A percentile compares a stretch with the other conserved stretches of the same genome.
Conservation (phyloP, 495 filamentous ascomycete genomes). For the Podospora comata region DNA sequence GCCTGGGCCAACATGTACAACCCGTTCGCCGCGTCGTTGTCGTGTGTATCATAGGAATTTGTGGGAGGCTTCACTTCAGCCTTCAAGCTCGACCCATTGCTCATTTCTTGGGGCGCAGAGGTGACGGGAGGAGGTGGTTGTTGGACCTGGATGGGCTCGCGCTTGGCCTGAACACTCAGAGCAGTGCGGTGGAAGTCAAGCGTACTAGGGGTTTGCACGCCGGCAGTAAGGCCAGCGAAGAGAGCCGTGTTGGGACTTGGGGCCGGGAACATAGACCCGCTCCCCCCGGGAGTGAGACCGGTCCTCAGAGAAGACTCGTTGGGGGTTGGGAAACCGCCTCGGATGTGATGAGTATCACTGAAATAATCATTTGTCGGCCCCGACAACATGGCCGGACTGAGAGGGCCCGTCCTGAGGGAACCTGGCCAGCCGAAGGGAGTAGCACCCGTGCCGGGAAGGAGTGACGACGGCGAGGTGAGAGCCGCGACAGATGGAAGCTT, state of each 20-base stretch:
- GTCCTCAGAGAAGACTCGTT: conserved; percentile 95
- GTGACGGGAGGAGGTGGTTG: conserved; percentile 34
- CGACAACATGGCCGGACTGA: conserved; percentile 97
- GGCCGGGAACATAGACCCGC: conserved; percentile 95
- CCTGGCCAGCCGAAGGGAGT: conserved; percentile 77
- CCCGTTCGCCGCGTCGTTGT: conserved; percentile 94
- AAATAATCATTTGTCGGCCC: conserved; percentile 72
- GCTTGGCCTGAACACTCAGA: conserved; percentile 67
- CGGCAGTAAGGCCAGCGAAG: conserved; percentile 69
- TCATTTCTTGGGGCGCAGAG: conserved; percentile 47
- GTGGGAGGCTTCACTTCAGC: conserved; percentile 43
- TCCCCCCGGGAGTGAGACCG: conserved; percentile 89
- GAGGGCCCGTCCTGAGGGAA: conserved; percentile 83
- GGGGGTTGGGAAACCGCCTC: conserved; percentile 86
- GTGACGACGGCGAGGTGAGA: conserved; percentile 82
- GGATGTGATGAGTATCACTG: conserved; percentile 75
- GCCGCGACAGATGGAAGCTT: conserved; percentile 88
- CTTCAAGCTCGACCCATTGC: conserved; percentile 42
- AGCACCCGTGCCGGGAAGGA: conserved; percentile 65
- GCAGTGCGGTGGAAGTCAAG: conserved; percentile 95
- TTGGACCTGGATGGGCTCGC: conserved; percentile 50
- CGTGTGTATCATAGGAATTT: conserved; percentile 75
- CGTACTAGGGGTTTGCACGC: conserved; percentile 75
- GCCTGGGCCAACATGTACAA: conserved; percentile 83
- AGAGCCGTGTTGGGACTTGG: conserved; percentile 83